phyloP scores from a whole-genome alignment of 805 yeast species.

The Lipomyces japonicus region DNA sequence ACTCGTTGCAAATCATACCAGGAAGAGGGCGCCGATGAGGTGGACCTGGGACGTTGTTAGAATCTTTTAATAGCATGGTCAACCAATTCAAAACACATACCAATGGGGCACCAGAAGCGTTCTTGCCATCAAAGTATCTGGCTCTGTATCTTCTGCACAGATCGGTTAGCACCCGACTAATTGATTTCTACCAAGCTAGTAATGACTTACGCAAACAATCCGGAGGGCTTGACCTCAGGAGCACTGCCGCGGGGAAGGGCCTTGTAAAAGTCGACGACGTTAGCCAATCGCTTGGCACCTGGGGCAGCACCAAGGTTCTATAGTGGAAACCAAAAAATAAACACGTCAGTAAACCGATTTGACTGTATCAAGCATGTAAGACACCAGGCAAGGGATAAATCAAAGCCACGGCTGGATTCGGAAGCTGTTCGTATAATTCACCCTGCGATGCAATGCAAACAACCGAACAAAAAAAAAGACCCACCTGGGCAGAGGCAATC shows the following conservation, averaged over 20 bases:
- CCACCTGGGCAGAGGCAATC: conserved; percentile 90
- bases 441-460: neutral
- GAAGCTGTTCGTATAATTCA: too few species aligned
- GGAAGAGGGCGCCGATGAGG: conserved; percentile 20
- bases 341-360: neutral
- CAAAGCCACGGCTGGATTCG: too few species aligned
- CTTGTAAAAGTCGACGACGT: conserved; percentile 93
- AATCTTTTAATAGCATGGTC: conserved; percentile 1
- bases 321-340: neutral
- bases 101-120: conserved; percentile 79
- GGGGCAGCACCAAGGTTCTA: conserved; percentile 93
- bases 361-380: neutral
- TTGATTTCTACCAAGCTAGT: too few species aligned
- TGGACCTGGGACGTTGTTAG: conserved; percentile 13
- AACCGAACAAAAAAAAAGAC: conserved; percentile 36
- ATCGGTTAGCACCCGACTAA: neutral
- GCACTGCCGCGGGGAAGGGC: conserved; percentile 92
- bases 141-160: conserved; percentile 54
- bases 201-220: conserved; percentile 30
- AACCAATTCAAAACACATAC: conserved; percentile 18
- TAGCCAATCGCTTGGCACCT: conserved; percentile 93
- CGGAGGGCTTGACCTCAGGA: conserved; percentile 56
- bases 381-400: too few species aligned
- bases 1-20: conserved; percentile 17
- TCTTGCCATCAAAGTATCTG: conserved; percentile 78